A percentile compares a stretch with the other conserved stretches of the same genome.
Evolutionary conservation across 2,329 filamentous ascomycete species (phyloP).

Genomic region (Pseudogymnoascus sp.): DNA sequence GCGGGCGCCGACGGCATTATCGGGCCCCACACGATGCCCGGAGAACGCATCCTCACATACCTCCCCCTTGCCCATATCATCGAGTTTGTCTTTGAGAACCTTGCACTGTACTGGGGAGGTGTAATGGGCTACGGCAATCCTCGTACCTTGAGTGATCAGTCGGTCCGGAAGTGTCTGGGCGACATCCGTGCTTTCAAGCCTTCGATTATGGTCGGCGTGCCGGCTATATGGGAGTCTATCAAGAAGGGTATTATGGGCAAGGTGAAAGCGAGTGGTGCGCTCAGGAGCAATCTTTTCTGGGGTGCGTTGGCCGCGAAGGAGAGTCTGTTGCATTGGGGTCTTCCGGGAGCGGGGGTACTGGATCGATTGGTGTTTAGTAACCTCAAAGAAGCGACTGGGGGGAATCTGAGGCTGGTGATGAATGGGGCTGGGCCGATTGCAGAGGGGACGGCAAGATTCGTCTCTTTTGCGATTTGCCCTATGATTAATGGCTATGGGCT

Average conservation of each 20-base stretch:
- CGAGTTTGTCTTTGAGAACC: slow-evolving; percentile 91
- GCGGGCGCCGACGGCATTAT: slow-evolving; percentile 75
- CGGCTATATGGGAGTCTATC: slow-evolving; percentile 94
- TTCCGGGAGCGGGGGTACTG: slow-evolving; percentile 61
- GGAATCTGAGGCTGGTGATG: slow-evolving; percentile 79
- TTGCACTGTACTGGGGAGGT: slow-evolving; percentile 80
- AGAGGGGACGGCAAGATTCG: slow-evolving; percentile 78
- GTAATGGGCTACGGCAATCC: slow-evolving; percentile 91
- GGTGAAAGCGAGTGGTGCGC: slow-evolving; percentile 61
- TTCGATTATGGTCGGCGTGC: slow-evolving; percentile 86
- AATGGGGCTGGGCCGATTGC: slow-evolving; percentile 90
- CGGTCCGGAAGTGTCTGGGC: slow-evolving; percentile 81
- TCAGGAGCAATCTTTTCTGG: slow-evolving; percentile 74
- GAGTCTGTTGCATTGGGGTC: slow-evolving; percentile 47
- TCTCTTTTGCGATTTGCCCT: slow-evolving; percentile 84
- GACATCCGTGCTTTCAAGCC: slow-evolving; percentile 90
- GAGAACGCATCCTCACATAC: slow-evolving; percentile 79
- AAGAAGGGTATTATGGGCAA: slow-evolving; percentile 84
- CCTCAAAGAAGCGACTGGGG: slow-evolving; percentile 83
- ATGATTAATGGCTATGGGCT: slow-evolving; percentile 94
- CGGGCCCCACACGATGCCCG: slow-evolving; percentile 66
- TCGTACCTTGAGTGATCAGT: slow-evolving; percentile 77
- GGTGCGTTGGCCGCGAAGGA: slow-evolving; percentile 51
- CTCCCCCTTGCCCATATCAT: slow-evolving; percentile 92
- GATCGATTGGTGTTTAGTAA: slow-evolving; percentile 87